Evolutionary conservation across 352 stramenopile species (phyloP), one percentile per base, ranked within the genome.

Genomic region (Vaucheria bursata): DNA sequence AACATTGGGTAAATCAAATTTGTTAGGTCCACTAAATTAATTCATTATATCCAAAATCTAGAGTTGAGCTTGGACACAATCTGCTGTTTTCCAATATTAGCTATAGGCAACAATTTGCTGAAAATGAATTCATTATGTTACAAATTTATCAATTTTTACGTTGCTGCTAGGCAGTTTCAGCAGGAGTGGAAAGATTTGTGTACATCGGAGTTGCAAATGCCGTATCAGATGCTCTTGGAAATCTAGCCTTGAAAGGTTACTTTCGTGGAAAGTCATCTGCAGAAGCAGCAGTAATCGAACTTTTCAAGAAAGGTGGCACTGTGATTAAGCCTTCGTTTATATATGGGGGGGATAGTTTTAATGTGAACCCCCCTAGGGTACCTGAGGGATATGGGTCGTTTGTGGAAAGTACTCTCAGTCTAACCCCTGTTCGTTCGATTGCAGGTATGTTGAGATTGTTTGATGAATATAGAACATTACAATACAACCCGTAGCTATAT

Each of bases 271-370:
- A 69, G 59, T 6, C 59, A 8, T 6, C 59, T 34, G 59, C 59
- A 38, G 4, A 69, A 29, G 5, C 59, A 4, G 59, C 59, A 12
- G 59, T 18, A 18, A 6, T 69, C 4, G 59, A 34, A 6, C 5
- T 29, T 29, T 69, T 69, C 18, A 29, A 29, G 5, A 38, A 18
- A 6, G 33, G 34, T 34, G 59, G 5, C 8, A 69, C 59, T 38
- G 34, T 69, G 5, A 34, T 69, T 38, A 69, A 69, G 59, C 59
- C 59, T 38, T 12, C 4, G 5, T 69, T 69, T 29, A 69, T 69
- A 6, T 69, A 12, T 29, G 59, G 59, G 5, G 59, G 59, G 29
- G 18, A 29, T 29, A 8, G 5, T 8, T 69, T 69, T 38, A 29
- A 29, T 38, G 59, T 69, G 29, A 29, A 6, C 5, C 59, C 59